A percentile compares a stretch with the other conserved stretches of the same genome.
phyloP scores from a whole-genome alignment of 768 basidiomycete species.

The Leccinellum rugosiceps region DNA sequence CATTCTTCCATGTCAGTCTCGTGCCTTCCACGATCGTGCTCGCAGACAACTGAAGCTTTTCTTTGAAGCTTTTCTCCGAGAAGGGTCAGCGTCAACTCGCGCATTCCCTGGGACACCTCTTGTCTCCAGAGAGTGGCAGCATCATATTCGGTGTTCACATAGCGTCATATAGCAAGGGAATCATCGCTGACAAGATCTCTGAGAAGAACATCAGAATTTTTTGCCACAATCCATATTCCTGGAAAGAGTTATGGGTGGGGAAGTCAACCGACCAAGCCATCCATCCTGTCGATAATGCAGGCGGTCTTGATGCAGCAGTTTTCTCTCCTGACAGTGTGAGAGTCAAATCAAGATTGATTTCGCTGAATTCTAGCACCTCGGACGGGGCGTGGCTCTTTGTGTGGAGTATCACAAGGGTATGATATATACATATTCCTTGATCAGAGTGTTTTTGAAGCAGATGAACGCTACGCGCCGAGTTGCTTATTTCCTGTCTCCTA shows the following conservation, averaged over 20 bases:
- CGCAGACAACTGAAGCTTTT: conserved; percentile 23
- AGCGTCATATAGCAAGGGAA: conserved; percentile 12
- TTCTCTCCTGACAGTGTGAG: conserved; percentile 34
- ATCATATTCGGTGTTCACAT: conserved; percentile 32
- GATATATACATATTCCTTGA: neutral
- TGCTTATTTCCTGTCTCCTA: neutral
- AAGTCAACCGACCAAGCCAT: neutral
- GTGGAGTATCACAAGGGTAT: conserved; percentile 21
- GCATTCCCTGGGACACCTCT: conserved; percentile 23
- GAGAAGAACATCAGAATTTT: conserved; percentile 13
- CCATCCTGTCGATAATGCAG: neutral
- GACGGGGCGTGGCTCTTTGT: conserved; percentile 9
- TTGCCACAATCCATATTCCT: conserved; percentile 26
- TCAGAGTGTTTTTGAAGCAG: neutral
- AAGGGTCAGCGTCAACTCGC: conserved; percentile 24
- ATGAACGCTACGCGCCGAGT: neutral
- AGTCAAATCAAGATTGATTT: conserved; percentile 24
- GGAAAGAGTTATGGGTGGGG: conserved; percentile 27
- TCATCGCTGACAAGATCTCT: neutral
- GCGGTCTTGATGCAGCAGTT: conserved; percentile 1
- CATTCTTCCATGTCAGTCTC: conserved; percentile 41
- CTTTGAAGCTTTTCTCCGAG: conserved; percentile 25
- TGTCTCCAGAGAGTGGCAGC: conserved; percentile 28
- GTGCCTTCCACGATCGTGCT: conserved; percentile 15
- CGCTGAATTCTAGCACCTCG: neutral